These are phyloP conservation scores for Hymenoscyphus repandus DNA, from an alignment of 2,329 filamentous ascomycete species.

Conservation along the genomic window DNA sequence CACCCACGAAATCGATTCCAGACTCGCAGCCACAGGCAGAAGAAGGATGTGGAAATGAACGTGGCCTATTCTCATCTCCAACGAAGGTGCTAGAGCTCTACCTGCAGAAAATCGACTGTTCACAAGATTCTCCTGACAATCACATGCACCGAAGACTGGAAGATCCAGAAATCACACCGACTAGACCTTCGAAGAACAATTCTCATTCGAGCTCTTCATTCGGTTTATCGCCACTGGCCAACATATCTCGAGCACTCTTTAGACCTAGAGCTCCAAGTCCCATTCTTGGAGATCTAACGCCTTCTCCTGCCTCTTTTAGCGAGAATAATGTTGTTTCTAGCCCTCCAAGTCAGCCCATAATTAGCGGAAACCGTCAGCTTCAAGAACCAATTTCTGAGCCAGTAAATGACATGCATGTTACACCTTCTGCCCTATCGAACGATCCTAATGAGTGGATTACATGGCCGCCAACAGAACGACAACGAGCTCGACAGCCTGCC, in stretches of 20 bases:
- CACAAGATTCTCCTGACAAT: slow-evolving; percentile 19
- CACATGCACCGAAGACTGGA: neutral
- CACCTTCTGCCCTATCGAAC: no score
- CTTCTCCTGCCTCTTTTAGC: neutral
- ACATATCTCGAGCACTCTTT: neutral
- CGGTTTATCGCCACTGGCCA: neutral
- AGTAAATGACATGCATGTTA: no score
- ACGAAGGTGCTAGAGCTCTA: slow-evolving; percentile 46
- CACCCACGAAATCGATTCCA: slow-evolving; percentile 45
- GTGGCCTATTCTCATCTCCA: slow-evolving; percentile 40
- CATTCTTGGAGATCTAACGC: neutral
- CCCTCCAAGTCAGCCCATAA: no score
- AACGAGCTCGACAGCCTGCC: no score
- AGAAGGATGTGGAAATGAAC: slow-evolving; percentile 28
- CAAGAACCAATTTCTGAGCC: no score
- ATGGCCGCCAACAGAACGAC: no score
- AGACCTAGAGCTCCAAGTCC: neutral
- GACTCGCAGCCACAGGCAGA: slow-evolving; percentile 44
- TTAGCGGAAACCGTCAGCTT: no score
- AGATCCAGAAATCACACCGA: neutral
- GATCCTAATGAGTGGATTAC: no score
- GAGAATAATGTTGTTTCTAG: no score
- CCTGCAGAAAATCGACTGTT: slow-evolving; percentile 34
- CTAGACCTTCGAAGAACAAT: neutral
- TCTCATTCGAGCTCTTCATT: neutral